Percentiles rank a stretch among this genome's conserved stretches.
Evolutionary conservation across 371 early-diverging fungal species (phyloP).

Genomic region (Mucor indicus): DNA sequence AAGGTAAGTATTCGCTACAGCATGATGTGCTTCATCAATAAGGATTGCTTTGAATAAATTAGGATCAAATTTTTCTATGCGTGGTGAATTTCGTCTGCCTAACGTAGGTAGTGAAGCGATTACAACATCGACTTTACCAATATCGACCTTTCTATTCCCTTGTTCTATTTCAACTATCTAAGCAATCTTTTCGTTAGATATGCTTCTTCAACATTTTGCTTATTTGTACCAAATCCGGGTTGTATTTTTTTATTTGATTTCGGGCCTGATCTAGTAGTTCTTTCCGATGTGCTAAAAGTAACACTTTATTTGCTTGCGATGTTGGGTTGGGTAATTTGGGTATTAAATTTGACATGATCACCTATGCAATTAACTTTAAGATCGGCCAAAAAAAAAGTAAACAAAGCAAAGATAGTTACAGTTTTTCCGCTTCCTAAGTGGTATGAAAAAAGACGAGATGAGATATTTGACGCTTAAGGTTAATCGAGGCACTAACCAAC

Average conservation of each 20-base stretch:
- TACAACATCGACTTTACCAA: conserved; percentile 65
- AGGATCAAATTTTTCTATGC: conserved; percentile 72
- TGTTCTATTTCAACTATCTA: conserved; percentile 66
- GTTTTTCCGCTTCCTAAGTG: conserved; percentile 83
- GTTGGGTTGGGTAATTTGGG: conserved; percentile 61
- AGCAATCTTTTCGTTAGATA: not conserved
- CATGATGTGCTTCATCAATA: conserved; percentile 95
- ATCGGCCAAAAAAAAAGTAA: not conserved
- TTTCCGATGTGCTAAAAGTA: conserved; percentile 85
- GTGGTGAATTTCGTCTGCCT: conserved; percentile 43
- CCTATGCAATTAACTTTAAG: conserved; percentile 30
- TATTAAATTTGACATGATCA: conserved; percentile 83
- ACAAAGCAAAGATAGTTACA: conserved; percentile 30
- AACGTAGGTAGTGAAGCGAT: conserved; percentile 80
- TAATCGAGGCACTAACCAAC: conserved; percentile 56
- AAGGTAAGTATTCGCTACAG: conserved; percentile 72
- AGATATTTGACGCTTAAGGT: too few relatives aligned
- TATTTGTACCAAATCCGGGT: conserved; percentile 50
- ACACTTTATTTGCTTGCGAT: conserved; percentile 65
- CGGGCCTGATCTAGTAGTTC: conserved; percentile 85
- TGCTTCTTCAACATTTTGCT: not conserved
- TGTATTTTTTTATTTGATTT: conserved; percentile 56
- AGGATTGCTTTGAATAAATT: conserved; percentile 80
- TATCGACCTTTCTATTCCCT: conserved; percentile 53
- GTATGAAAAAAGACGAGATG: conserved; percentile 7